phyloP scores from a whole-genome alignment of 202 grass and related monocot species.

The Musa balbisiana region DNA sequence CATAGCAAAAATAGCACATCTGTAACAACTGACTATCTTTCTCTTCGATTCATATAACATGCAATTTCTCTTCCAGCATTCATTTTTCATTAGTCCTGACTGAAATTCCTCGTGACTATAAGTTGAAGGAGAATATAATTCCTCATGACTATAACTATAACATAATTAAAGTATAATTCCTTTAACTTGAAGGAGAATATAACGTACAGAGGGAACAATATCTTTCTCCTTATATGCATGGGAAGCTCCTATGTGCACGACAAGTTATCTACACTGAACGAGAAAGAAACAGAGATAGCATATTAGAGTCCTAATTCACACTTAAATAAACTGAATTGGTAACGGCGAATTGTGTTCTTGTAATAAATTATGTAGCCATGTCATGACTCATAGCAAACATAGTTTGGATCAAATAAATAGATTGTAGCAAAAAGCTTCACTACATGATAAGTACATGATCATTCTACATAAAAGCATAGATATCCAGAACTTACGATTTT shows the following conservation, averaged over 20 bases:
- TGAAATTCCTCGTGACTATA: neutral
- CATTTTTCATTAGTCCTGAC: no score
- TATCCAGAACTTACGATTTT: conserved; percentile 8
- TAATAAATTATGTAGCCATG: neutral
- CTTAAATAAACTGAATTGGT: no score
- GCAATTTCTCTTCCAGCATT: no score
- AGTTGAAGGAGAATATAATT: neutral
- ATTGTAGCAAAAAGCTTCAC: neutral
- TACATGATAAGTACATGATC: neutral
- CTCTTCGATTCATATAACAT: no score
- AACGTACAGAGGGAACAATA: neutral
- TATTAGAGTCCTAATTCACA: no score
- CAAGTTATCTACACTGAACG: neutral
- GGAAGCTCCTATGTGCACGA: neutral
- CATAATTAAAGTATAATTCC: neutral
- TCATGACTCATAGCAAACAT: neutral
- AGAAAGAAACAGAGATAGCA: neutral
- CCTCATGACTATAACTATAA: no score
- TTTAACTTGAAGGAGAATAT: neutral
- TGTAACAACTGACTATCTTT: no score
- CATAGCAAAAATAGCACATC: no score
- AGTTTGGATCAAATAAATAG: neutral
- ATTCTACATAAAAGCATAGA: neutral
- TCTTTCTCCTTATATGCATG: neutral
- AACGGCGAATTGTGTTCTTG: neutral